A percentile compares a stretch with the other conserved stretches of the same genome.
Evolutionary conservation across 2,329 filamentous ascomycete genomes (phyloP).

Genomic region (Periconia sp.): DNA sequence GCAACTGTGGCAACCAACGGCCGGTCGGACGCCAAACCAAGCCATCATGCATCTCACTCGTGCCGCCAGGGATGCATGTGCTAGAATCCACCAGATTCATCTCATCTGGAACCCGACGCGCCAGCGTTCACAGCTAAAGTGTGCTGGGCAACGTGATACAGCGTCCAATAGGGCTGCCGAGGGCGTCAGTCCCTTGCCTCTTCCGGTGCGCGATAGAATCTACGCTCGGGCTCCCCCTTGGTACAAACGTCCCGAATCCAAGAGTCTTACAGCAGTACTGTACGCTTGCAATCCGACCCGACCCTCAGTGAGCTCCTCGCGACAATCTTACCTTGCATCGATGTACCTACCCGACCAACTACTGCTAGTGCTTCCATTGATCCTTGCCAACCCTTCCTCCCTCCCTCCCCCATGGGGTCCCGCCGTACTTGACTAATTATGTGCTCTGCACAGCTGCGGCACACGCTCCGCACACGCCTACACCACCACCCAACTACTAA

Average conservation of each 20-base stretch:
- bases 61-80: neutral
- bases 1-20: neutral
- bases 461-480: neutral
- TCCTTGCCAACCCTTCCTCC: conserved; percentile 36
- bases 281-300: too few species aligned
- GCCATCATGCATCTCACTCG: neutral
- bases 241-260: conserved; percentile 17
- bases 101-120: conserved; percentile 2
- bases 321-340: too few species aligned
- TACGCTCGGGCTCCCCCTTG: conserved; percentile 26
- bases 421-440: conserved; percentile 14
- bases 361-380: too few species aligned
- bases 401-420: conserved; percentile 37
- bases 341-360: conserved; percentile 3
- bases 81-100: neutral
- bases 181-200: conserved; percentile 8
- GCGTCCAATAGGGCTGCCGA: conserved; percentile 15
- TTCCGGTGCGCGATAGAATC: conserved; percentile 18
- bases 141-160: conserved; percentile 22
- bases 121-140: neutral
- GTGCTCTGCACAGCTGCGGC: too few species aligned
- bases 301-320: too few species aligned
- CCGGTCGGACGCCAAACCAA: neutral
- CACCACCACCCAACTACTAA: too few species aligned
- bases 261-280: too few species aligned